A percentile compares a stretch with the other conserved stretches of the same genome.
Conservation (phyloP, 169 alveolate genomes). For the Theileria annulata region DNA sequence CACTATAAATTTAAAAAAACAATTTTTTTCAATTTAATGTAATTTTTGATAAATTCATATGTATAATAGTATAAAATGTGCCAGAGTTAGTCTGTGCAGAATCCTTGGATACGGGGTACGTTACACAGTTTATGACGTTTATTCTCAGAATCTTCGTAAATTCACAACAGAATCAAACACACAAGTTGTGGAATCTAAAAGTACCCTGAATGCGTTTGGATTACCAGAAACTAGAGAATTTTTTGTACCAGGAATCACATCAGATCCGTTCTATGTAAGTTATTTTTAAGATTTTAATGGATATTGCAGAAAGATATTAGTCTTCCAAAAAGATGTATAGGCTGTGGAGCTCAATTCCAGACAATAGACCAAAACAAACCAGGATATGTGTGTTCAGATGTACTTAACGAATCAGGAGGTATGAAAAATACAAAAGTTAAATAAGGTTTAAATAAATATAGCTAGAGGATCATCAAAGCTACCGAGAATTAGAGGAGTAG, state of each 20-base stretch:
- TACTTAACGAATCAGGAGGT: conserved; percentile 62
- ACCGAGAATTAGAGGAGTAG: conserved; percentile 74
- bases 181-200: conserved; percentile 8
- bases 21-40: background rate
- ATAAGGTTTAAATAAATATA: background rate
- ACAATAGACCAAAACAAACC: conserved; percentile 66
- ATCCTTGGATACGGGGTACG: background rate
- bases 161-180: background rate
- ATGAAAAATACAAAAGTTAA: background rate
- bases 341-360: conserved; percentile 78
- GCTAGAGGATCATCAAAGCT: conserved; percentile 59
- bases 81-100: conserved; percentile 14
- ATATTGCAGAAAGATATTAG: conserved; percentile 51
- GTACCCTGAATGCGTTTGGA: conserved; percentile 56
- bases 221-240: conserved; percentile 17
- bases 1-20: conserved; percentile 11
- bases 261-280: conserved; percentile 63
- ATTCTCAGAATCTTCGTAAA: background rate
- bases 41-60: background rate
- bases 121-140: background rate
- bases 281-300: background rate
- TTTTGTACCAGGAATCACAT: conserved; percentile 60
- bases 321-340: conserved; percentile 66
- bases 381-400: conserved; percentile 70
- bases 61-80: conserved; percentile 1